phyloP scores from a whole-genome alignment of 306 rosid genomes.

The Cucurbita ficifolia region DNA sequence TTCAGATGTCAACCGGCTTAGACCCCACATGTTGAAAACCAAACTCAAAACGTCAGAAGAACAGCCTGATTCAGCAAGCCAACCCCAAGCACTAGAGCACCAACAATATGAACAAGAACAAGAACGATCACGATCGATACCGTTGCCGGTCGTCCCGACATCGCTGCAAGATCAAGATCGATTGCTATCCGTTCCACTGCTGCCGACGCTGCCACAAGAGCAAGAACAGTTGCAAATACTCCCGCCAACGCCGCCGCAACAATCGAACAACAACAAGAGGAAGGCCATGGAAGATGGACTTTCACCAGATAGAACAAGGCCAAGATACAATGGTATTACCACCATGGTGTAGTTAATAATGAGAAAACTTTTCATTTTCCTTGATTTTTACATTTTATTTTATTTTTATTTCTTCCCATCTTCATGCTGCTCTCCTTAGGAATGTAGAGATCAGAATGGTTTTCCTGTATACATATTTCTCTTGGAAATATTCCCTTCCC shows the following conservation, averaged over 20 bases:
- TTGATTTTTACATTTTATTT: neutral
- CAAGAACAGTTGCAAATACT: conserved; percentile 6
- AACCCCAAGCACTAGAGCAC: neutral
- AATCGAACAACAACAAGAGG: conserved; percentile 41
- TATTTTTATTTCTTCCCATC: conserved; percentile 7
- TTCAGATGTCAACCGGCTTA: conserved; percentile 55
- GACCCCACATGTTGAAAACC: conserved; percentile 62
- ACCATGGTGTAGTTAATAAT: conserved; percentile 25
- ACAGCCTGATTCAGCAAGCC: neutral
- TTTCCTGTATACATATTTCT: conserved; percentile 33
- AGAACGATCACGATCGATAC: neutral
- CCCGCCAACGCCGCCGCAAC: conserved; percentile 19
- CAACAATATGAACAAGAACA: conserved; percentile 7
- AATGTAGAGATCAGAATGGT: conserved; percentile 38
- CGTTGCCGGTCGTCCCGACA: neutral
- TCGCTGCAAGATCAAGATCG: neutral
- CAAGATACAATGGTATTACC: conserved; percentile 64
- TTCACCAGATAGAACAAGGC: conserved; percentile 78
- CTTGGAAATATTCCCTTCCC: conserved; percentile 42
- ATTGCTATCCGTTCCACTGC: neutral
- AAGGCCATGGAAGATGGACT: conserved; percentile 62
- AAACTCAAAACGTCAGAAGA: conserved; percentile 16
- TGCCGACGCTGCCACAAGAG: neutral
- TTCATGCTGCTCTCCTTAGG: conserved; percentile 26
- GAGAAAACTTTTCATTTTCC: conserved; percentile 14